These are phyloP conservation scores for Cucurbita pepo DNA, from an alignment of 306 rosid species.

Conservation along the genomic window DNA sequence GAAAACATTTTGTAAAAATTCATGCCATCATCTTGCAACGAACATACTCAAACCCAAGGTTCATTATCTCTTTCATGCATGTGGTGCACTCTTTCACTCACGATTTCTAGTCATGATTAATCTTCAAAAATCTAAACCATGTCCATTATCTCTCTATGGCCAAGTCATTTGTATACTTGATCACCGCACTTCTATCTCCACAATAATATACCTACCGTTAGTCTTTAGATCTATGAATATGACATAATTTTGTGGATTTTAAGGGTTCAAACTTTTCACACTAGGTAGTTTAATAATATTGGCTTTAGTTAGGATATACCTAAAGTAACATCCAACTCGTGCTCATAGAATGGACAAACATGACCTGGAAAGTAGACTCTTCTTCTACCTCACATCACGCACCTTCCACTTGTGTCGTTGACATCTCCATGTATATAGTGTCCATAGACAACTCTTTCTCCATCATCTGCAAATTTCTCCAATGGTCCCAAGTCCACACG, in stretches of 20 bases:
- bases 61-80: not conserved
- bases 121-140: not conserved
- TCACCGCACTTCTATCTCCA: not conserved
- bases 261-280: not conserved
- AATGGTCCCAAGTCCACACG: too few relatives aligned
- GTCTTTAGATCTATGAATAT: not conserved
- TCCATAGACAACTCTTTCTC: too few relatives aligned
- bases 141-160: not conserved
- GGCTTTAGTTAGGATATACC: not conserved
- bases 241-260: not conserved
- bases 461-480: too few relatives aligned
- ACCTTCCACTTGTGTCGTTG: too few relatives aligned
- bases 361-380: too few relatives aligned
- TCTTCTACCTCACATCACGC: too few relatives aligned
- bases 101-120: not conserved
- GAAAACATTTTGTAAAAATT: not conserved
- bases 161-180: not conserved
- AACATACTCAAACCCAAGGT: not conserved
- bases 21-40: not conserved
- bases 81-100: not conserved
- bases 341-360: too few relatives aligned
- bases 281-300: not conserved
- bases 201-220: not conserved
- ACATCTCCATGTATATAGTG: too few relatives aligned
- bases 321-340: not conserved